phyloP scores from a whole-genome alignment of 2,329 filamentous ascomycete species.

The Claviceps monticola region DNA sequence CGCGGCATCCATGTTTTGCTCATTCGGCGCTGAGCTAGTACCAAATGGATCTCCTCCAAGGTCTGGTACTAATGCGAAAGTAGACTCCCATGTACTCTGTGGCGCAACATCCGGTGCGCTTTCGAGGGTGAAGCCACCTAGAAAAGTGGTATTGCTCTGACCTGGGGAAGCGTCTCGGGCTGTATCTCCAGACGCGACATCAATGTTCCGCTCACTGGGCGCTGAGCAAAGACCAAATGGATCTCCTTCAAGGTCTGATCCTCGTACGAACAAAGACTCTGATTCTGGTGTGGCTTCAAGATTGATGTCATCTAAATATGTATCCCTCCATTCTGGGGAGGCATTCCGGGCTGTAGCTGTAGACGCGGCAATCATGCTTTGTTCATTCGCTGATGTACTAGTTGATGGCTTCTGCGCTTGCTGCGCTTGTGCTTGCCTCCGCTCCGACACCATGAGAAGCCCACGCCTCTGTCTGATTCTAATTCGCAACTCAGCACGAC shows the following conservation, averaged over 20 bases:
- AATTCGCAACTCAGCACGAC: slow-evolving; percentile 32
- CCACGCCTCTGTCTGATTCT: slow-evolving; percentile 33
- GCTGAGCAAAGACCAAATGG: no score
- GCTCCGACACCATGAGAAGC: slow-evolving; percentile 31
- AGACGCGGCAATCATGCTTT: neutral
- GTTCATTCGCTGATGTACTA: neutral
- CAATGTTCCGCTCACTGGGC: no score
- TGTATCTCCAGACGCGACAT: no score
- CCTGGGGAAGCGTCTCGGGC: no score
- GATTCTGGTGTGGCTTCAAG: neutral
- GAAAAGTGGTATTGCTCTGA: no score
- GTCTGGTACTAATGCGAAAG: no score
- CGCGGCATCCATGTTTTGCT: no score
- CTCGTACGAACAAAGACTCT: neutral
- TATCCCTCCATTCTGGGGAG: neutral
- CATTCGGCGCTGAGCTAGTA: no score
- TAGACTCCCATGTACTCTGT: no score
- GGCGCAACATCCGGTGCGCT: no score
- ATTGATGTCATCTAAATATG: neutral
- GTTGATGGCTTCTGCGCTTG: neutral
- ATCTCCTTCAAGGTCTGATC: neutral
- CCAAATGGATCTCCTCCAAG: no score
- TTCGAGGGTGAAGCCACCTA: no score
- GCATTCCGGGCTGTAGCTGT: neutral
- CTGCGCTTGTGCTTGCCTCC: slow-evolving; percentile 5